A percentile compares a stretch with the other conserved stretches of the same genome.
These are phyloP conservation scores for Scedosporium aurantiacum DNA, from an alignment of 2,329 filamentous ascomycete genomes.

Conservation along the genomic window DNA sequence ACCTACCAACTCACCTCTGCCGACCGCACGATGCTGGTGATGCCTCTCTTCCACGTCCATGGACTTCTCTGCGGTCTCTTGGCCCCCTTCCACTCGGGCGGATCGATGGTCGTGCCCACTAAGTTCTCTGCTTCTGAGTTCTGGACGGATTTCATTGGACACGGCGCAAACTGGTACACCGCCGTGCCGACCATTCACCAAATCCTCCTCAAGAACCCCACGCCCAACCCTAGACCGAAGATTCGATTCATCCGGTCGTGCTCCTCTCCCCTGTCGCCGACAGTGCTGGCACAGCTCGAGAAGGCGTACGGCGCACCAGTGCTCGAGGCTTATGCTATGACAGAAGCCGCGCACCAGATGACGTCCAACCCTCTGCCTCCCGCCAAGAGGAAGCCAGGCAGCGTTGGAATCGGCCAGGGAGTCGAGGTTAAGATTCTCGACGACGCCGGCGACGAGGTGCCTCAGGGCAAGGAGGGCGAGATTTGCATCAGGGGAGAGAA, in stretches of 20 bases:
- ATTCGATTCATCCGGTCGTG: slow-evolving; percentile 86
- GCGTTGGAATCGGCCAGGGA: slow-evolving; percentile 72
- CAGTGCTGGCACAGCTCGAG: slow-evolving; percentile 70
- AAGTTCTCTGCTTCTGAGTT: slow-evolving; percentile 77
- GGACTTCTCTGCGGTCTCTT: slow-evolving; percentile 77
- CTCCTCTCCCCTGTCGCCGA: slow-evolving; percentile 72
- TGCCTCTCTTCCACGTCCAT: slow-evolving; percentile 86
- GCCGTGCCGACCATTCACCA: slow-evolving; percentile 90
- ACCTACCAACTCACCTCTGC: slow-evolving; percentile 62
- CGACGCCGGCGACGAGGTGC: slow-evolving; percentile 53
- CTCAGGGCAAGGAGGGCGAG: slow-evolving; percentile 63
- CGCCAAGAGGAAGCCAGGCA: slow-evolving; percentile 66
- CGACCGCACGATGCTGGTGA: slow-evolving; percentile 76
- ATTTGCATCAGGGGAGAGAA: slow-evolving; percentile 77
- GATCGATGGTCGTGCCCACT: slow-evolving; percentile 66
- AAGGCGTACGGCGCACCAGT: slow-evolving; percentile 67
- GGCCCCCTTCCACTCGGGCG: slow-evolving; percentile 62
- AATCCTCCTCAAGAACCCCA: slow-evolving; percentile 65
- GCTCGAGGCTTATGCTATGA: slow-evolving; percentile 87
- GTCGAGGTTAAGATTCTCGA: slow-evolving; percentile 73
- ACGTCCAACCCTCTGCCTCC: slow-evolving; percentile 64
- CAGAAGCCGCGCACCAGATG: slow-evolving; percentile 79
- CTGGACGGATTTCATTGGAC: slow-evolving; percentile 63
- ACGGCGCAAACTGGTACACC: slow-evolving; percentile 83
- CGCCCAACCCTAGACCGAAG: slow-evolving; percentile 54